Evolutionary conservation across 1,284 basidiomycete genomes (phyloP).

Genomic region (Sanguinoderma infundibulare): DNA sequence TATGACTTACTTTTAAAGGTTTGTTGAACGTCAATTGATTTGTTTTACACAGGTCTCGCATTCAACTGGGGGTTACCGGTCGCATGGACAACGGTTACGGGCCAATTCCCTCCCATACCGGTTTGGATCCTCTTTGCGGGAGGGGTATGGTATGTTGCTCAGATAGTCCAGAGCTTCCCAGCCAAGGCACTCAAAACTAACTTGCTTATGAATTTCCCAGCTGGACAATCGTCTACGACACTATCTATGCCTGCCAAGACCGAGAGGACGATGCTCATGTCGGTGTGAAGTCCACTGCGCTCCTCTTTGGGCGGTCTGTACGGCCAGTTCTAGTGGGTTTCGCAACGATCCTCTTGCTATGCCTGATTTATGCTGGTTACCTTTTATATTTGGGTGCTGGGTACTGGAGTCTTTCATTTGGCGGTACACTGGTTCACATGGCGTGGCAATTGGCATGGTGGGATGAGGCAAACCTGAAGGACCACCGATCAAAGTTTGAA

Average conservation of each 20-base stretch:
- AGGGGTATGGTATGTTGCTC: neutral
- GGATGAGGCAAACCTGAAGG: too few relatives aligned
- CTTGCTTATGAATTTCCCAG: neutral
- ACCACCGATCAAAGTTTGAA: too few relatives aligned
- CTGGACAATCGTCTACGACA: slow-evolving; percentile 7
- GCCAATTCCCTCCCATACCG: neutral
- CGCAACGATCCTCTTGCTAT: neutral
- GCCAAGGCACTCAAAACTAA: neutral
- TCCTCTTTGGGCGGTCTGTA: slow-evolving; percentile 1
- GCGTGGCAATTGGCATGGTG: too few relatives aligned
- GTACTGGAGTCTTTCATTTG: too few relatives aligned
- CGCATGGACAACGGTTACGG: too few relatives aligned
- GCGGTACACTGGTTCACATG: too few relatives aligned
- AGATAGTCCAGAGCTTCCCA: neutral
- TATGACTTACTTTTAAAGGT: neutral
- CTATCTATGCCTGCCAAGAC: slow-evolving; percentile 6
- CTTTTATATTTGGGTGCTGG: too few relatives aligned
- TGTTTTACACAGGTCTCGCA: neutral
- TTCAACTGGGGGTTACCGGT: neutral
- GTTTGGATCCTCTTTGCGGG: neutral
- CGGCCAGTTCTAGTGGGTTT: neutral
- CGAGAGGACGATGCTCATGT: slow-evolving; percentile 1
- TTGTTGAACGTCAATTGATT: neutral
- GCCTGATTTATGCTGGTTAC: slow-evolving; percentile 2
- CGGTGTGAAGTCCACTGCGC: slow-evolving; percentile 4